Base-by-base conservation (phyloP, 2,329 filamentous ascomycete genomes). In the Alternaria sp. region DNA sequence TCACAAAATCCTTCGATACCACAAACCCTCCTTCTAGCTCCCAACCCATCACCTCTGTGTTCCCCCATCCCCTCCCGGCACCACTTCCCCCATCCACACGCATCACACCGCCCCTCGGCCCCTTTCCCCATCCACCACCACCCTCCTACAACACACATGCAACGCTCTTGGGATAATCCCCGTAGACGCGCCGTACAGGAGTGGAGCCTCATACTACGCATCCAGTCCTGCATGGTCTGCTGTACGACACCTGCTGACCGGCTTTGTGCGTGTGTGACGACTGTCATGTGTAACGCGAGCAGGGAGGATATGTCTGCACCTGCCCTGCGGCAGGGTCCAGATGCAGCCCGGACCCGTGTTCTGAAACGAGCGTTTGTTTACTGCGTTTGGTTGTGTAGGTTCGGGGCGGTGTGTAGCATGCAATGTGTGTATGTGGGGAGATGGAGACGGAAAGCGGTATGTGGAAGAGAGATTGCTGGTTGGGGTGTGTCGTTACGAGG, bases 321-420 rank as follows among this genome's bases (percentile, higher is more conserved):
- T 30, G 28, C 46, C 30, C 30, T 58, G 55, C 28, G 15, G 32
- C 56, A 58, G 46, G 46, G 56, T 52, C 56, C 56, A 58, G 56
- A 58, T 58, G 46, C 32, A 51, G 56, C 46, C 32, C 13, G 23
- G 23, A 52, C 32, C 56, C 46, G 46, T 51, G 23, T 21, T 12
- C 21, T 51, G 56, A 52, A 58, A 44, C 30, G 46, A 36, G 32
- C 56, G 45, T 58, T 58, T 58, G 56, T 58, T 51, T 58, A 52
- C 46, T 30, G 17, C 30, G 55, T 58, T 58, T 40, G 55, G 55
- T 25, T 17, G 45, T 19, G 15, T 46, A 9, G 11, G 30, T 19
- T 19, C 9, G 32, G 30, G n/a, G 55, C 55, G 55, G 55, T 58
- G 55, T 58, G 55, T 58, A 49, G n/a, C 26, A 17, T 58, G 45